Conservation (phyloP, 2,329 filamentous ascomycete genomes). For the Metarhizium humberi region DNA sequence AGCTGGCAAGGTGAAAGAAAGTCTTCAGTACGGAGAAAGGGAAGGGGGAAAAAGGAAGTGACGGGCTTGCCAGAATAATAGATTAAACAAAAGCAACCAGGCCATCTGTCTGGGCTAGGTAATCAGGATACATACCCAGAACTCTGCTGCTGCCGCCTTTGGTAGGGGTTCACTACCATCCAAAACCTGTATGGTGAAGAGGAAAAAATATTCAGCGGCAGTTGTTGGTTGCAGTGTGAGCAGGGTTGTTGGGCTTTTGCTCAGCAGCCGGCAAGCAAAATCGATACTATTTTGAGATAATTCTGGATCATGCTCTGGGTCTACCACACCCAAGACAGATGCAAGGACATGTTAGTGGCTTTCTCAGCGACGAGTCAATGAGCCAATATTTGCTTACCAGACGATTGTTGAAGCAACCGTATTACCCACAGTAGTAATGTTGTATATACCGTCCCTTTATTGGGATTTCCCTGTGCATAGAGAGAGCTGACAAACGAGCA, state of each 20-base stretch:
- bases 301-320: constrained; percentile 62
- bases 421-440: constrained; percentile 53
- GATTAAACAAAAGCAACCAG: not conserved
- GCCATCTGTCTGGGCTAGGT: not conserved
- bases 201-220: constrained; percentile 56
- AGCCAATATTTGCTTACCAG: constrained; percentile 28
- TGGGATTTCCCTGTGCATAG: constrained; percentile 30
- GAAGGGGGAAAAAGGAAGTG: not conserved
- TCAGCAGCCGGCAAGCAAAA: constrained; percentile 55
- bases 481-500: constrained; percentile 60
- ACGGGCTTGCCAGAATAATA: not conserved
- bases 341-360: not conserved
- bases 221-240: constrained; percentile 46
- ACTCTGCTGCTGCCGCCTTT: constrained; percentile 63
- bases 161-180: constrained; percentile 64
- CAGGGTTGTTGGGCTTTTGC: constrained; percentile 51
- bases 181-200: constrained; percentile 62
- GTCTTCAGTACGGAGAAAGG: not conserved
- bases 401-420: constrained; percentile 51
- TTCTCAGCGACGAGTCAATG: not conserved
- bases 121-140: constrained; percentile 52
- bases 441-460: constrained; percentile 38
- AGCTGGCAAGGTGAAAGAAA: not conserved
- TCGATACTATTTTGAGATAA: constrained; percentile 67
- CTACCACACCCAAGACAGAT: constrained; percentile 28